Evolutionary conservation across 106 monocot species (phyloP), one percentile per base, ranked within the genome.

Genomic region (Platanthera guangdongensis): DNA sequence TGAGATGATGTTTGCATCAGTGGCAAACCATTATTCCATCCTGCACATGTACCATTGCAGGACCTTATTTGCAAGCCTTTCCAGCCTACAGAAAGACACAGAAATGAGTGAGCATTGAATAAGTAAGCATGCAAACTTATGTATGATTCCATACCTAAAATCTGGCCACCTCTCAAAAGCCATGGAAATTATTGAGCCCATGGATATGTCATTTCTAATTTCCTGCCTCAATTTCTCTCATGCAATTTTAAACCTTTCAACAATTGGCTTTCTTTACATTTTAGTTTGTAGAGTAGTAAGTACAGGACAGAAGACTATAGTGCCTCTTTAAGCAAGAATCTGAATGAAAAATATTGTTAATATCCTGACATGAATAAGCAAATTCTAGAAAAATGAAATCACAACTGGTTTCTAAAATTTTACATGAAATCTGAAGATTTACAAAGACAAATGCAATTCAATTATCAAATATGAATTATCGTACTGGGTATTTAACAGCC

Each of bases 11-110:
- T 94, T 88, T 74, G 99, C 86, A 81, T 99, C 99, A 71, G 94
- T 82, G 79, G 99, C 94, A 87, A 94, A 99, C 99, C 99, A 99
- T 14, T 94, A 94, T 85, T 99, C 99, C 90, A 99, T 90, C 30
- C 99, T 85, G 80, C 99, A 99, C 59, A 99, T 65, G 74, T 99
- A 99, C 99, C 99, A 99, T 16, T 94, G 92, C 32, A 99, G 84
- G 45, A 99, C 99, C 52, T 92, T 85, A 67, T 86, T 51, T 5
- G 88, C 87, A 74, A 94, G 83, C 16, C 92, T 94, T 82, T 94
- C 92, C 76, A 84, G 85, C 79, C 93, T 93, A 81, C 22, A 59
- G 84, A 50, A 14, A 78, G 51, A 0, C 15, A 79, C 19, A 51
- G 69, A 63, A 57, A 59, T 77, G 50, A 57, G 57, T 75, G 2